Evolutionary conservation across 1,284 basidiomycete species (phyloP), one percentile per base, ranked within the genome.

Genomic region (Psilocybe mexicana): DNA sequence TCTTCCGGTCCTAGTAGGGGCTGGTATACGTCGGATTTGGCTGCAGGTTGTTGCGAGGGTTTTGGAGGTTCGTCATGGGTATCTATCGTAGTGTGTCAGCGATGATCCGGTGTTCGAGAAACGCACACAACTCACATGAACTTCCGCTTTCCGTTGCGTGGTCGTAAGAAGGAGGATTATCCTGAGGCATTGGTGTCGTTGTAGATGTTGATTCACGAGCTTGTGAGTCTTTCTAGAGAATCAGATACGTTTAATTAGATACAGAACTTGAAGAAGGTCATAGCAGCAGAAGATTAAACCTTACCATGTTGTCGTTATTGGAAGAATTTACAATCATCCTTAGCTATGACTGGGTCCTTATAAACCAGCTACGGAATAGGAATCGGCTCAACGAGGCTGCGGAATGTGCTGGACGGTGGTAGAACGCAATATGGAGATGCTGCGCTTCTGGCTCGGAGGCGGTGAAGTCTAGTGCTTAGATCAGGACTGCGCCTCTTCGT

Each of bases 81-180:
- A 28, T 48, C 57, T 59, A 28, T 14, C 36, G 12, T 12, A 28
- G 26, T 14, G 33, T 6, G 28, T 30, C 18, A 50, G 33, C 26
- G 14, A 30, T 6, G 14, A 45, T 14, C 36, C 25, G 6, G 24
- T n/a, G 6, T 44, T 11, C 35, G 26, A 25, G 18, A 18, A 52
- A n/a, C 3, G 28, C 28, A 25, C 3, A 5, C 10, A 5, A 66
- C 70, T 56, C 60, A 72, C 72, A 61, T 51, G 56, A 52, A 33
- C 58, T 61, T 26, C 36, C 48, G 36, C 38, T 54, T 24, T 70
- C 70, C 38, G 70, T 67, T 2, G 71, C 71, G 43, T 61, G 60
- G 52, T 78, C 76, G 58, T 79, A 79, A 18, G 77, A 71, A 8
- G 76, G 76, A 26, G 76, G 76, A 42, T 50, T 72, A 6, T 77